These are phyloP conservation scores for Coemansia sp. DNA, from an alignment of 192 early-diverging fungal genomes.

Conservation along the genomic window DNA sequence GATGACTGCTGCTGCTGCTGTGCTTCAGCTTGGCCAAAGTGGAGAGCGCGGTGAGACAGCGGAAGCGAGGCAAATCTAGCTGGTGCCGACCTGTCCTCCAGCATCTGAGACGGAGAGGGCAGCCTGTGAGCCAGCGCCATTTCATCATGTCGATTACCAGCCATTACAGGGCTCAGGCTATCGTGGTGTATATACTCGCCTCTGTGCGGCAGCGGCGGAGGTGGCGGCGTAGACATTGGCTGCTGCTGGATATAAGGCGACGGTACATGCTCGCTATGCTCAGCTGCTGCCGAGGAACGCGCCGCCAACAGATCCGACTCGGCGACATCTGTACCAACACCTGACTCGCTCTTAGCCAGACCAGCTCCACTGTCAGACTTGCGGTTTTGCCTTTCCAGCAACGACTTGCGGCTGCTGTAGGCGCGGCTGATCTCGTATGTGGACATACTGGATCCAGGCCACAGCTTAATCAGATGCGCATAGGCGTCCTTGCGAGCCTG, in stretches of 20 bases:
- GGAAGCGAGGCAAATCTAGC: background rate
- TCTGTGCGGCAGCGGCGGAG: background rate
- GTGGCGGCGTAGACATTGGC: background rate
- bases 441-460: conserved; percentile 52
- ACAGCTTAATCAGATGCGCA: conserved; percentile 49
- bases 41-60: conserved; percentile 5
- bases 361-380: conserved; percentile 21
- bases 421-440: conserved; percentile 57
- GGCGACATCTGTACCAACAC: background rate
- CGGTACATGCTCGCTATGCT: background rate
- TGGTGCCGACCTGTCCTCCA: background rate
- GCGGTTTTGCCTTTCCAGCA: conserved; percentile 50
- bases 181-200: background rate
- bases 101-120: conserved; percentile 13
- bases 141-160: background rate
- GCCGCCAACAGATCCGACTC: background rate
- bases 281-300: background rate
- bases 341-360: background rate
- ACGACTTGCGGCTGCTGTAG: conserved; percentile 55
- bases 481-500: conserved; percentile 57
- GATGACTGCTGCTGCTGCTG: conserved; percentile 1
- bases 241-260: conserved; percentile 4
- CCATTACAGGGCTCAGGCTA: conserved; percentile 4
- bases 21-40: background rate
- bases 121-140: background rate